phyloP scores from a whole-genome alignment of 306 rosid genomes.

The Biancaea sappan region DNA sequence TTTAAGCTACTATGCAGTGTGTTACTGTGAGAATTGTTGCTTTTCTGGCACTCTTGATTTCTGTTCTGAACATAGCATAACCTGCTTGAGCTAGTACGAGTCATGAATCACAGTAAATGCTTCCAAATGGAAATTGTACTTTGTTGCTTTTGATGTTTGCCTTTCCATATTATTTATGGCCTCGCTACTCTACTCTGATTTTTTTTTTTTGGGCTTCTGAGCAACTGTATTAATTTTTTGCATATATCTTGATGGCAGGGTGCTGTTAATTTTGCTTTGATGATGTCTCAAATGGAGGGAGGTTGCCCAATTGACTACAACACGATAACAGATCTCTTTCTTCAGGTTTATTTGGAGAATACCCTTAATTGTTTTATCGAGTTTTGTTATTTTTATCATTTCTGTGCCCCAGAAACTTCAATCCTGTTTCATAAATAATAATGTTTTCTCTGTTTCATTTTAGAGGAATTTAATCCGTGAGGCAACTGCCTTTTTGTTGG shows the following conservation, averaged over 20 bases:
- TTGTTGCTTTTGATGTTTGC: slow-evolving; percentile 28
- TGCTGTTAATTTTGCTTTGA: slow-evolving; percentile 94
- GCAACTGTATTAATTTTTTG: slow-evolving; percentile 6
- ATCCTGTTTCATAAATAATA: slow-evolving; percentile 26
- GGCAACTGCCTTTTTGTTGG: slow-evolving; percentile 91
- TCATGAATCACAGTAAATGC: slow-evolving; percentile 16
- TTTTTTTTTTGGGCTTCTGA: not conserved
- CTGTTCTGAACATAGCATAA: slow-evolving; percentile 16
- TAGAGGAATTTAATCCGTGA: slow-evolving; percentile 96
- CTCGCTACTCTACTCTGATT: not conserved
- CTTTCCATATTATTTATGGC: slow-evolving; percentile 15
- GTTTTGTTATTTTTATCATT: not conserved
- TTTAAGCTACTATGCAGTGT: not conserved
- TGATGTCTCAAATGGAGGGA: slow-evolving; percentile 99
- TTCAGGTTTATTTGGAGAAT: slow-evolving; percentile 68
- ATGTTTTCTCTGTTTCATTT: slow-evolving; percentile 20
- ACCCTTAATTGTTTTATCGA: slow-evolving; percentile 1
- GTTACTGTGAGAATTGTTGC: slow-evolving; percentile 28
- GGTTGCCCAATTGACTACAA: slow-evolving; percentile 96
- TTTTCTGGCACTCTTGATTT: slow-evolving; percentile 18
- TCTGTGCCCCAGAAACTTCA: slow-evolving; percentile 1
- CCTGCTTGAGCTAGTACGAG: slow-evolving; percentile 28
- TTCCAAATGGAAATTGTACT: slow-evolving; percentile 26
- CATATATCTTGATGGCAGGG: slow-evolving; percentile 58
- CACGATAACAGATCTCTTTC: slow-evolving; percentile 93